Evolutionary conservation across 768 basidiomycete genomes (phyloP), one percentile per base, ranked within the genome.

Genomic region (Suillus hirtellus): DNA sequence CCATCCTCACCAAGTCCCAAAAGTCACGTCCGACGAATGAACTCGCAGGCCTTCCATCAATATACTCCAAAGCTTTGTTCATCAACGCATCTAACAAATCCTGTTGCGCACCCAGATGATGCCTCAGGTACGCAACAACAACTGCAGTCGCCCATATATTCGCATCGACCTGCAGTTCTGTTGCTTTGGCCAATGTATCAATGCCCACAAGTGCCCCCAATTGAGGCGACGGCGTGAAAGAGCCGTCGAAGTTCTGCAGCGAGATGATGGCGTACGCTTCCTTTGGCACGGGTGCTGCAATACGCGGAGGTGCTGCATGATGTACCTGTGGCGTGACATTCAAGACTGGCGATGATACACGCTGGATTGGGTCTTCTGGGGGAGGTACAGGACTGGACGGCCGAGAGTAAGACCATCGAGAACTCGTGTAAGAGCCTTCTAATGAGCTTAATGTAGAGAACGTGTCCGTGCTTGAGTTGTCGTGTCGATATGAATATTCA

Each of bases 391-490:
- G 72, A 38, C 63, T 70, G 9, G 60, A 71, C 54, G 65, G 63
- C 60, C 67, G 72, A 24, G 68, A 70, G 7, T 64, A 34, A 35
- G 62, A 71, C 74, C 69, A 78, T 76, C 77, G 75, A 67, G 67
- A 77, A 40, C 73, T 77, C n/a, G 75, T 73, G 27, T 69, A 73
- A 9, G 75, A 77, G 1, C 68, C 75, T 2, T 78, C 76, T 1
- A 86, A 68, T 5, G 85, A 83, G 60, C 85, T 86, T 37, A 85
- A 55, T 0, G 82, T 84, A 12, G 84, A 80, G 63, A 81, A 80
- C 0, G 78, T 77, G 38, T 64, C 65, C 0, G 61, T 60, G 62
- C 78, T 82, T 34, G 66, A 60, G 49, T 74, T 69, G 21, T 66
- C 78, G 47, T 67, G 66, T 62, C 14, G 46, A 17, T 15, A 66